A percentile compares a stretch with the other conserved stretches of the same genome.
Conservation (phyloP, 176 grass and related monocot species). For the Neostapfia colusana region DNA sequence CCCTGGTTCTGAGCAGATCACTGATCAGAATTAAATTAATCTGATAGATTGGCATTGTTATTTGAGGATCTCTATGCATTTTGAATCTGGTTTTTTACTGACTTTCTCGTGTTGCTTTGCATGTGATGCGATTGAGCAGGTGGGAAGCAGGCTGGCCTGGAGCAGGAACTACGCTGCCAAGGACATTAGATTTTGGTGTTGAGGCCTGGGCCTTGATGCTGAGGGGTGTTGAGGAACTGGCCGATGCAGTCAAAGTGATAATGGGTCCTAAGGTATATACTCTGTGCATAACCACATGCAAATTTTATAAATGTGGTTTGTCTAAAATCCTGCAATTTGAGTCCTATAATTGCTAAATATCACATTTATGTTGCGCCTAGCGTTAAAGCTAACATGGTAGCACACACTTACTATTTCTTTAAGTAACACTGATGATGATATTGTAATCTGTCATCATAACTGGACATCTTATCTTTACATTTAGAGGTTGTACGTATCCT, state of each 20-base stretch:
- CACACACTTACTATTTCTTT: background rate
- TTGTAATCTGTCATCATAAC: background rate
- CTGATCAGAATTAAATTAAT: background rate
- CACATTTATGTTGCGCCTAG: background rate
- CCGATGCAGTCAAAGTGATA: slow-evolving; percentile 93
- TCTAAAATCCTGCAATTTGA: background rate
- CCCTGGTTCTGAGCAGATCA: background rate
- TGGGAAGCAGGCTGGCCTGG: slow-evolving; percentile 80
- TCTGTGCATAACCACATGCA: background rate
- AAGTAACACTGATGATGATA: background rate
- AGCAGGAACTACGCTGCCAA: slow-evolving; percentile 95
- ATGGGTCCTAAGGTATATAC: slow-evolving; percentile 90
- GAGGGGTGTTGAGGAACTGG: slow-evolving; percentile 85
- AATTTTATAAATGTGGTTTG: background rate
- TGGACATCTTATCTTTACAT: background rate
- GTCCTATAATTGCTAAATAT: background rate
- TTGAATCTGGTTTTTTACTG: background rate
- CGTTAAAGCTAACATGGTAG: background rate
- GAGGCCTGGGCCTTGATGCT: slow-evolving; percentile 94
- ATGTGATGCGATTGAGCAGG: slow-evolving; percentile 41
- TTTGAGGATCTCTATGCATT: background rate
- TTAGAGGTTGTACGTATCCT: background rate
- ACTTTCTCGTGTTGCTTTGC: background rate
- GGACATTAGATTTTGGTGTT: slow-evolving; percentile 92
- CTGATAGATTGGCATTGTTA: background rate